Evolutionary conservation across 2,329 filamentous ascomycete genomes (phyloP).

Genomic region (Dendryphion nanum): DNA sequence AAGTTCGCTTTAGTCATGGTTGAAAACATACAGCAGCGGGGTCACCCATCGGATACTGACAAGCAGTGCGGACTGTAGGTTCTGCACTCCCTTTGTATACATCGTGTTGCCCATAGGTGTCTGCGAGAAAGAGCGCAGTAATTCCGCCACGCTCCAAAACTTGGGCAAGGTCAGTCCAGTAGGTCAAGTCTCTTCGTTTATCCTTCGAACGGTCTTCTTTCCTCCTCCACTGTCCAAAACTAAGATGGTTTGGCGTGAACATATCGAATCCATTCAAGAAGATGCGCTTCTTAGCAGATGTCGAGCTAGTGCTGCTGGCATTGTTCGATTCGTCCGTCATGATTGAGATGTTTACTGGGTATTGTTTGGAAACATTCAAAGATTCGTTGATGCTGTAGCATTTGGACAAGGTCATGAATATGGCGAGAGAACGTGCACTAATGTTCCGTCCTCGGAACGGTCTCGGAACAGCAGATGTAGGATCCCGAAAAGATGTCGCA

Average conservation of each 20-base stretch:
- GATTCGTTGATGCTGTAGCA: too few species aligned
- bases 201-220: slow-evolving; percentile 8
- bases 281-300: slow-evolving; percentile 34
- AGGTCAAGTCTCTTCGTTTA: slow-evolving; percentile 6
- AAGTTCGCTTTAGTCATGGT: neutral
- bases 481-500: too few species aligned
- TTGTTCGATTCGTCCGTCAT: neutral
- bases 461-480: too few species aligned
- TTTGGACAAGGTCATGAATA: too few species aligned
- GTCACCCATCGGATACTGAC: slow-evolving; percentile 67
- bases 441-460: too few species aligned
- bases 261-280: slow-evolving; percentile 40
- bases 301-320: slow-evolving; percentile 1
- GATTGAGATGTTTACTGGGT: too few species aligned
- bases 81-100: slow-evolving; percentile 47
- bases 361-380: too few species aligned
- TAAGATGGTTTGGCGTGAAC: slow-evolving; percentile 9
- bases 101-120: slow-evolving; percentile 61
- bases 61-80: slow-evolving; percentile 57
- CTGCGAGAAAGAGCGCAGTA: slow-evolving; percentile 34
- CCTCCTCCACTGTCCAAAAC: slow-evolving; percentile 12
- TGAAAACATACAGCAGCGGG: slow-evolving; percentile 42
- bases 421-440: too few species aligned
- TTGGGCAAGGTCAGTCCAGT: slow-evolving; percentile 29
- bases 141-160: slow-evolving; percentile 27